Conservation (phyloP, 495 filamentous ascomycete species). For the Penicillium odoratum region DNA sequence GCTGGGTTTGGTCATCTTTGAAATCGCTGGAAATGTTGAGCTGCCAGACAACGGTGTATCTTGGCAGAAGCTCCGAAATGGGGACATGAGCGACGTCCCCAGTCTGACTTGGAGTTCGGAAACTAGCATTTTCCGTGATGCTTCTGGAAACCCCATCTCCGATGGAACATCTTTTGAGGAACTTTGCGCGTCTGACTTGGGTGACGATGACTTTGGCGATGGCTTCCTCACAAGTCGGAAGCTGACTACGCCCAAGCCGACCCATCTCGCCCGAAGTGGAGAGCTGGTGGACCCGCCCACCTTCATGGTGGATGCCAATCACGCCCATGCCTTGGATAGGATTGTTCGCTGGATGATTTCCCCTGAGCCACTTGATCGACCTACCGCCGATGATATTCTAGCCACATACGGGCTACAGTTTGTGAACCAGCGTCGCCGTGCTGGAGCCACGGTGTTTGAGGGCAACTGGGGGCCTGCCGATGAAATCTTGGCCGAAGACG, state of each 20-base stretch:
- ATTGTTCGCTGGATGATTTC: conserved; percentile 87
- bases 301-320: conserved; percentile 77
- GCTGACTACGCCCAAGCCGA: conserved; percentile 27
- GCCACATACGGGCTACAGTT: conserved; percentile 68
- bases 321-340: conserved; percentile 74
- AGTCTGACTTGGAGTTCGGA: conserved; percentile 77
- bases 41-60: conserved; percentile 87
- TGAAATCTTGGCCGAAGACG: conserved; percentile 65
- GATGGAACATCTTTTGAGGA: conserved; percentile 50
- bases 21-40: conserved; percentile 87
- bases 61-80: conserved; percentile 84
- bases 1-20: conserved; percentile 87
- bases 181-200: conserved; percentile 51
- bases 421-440: conserved; percentile 69
- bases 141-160: conserved; percentile 65
- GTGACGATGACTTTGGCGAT: conserved; percentile 42
- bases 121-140: conserved; percentile 68
- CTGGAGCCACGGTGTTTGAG: conserved; percentile 88
- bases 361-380: conserved; percentile 70
- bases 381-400: conserved; percentile 71
- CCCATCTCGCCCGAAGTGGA: conserved; percentile 46
- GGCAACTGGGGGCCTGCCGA: conserved; percentile 92
- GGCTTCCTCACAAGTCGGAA: conserved; percentile 34
- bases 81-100: conserved; percentile 83
- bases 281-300: conserved; percentile 74